Conservation (phyloP, 1,139 yeast genomes). For the Torulaspora globosa region DNA sequence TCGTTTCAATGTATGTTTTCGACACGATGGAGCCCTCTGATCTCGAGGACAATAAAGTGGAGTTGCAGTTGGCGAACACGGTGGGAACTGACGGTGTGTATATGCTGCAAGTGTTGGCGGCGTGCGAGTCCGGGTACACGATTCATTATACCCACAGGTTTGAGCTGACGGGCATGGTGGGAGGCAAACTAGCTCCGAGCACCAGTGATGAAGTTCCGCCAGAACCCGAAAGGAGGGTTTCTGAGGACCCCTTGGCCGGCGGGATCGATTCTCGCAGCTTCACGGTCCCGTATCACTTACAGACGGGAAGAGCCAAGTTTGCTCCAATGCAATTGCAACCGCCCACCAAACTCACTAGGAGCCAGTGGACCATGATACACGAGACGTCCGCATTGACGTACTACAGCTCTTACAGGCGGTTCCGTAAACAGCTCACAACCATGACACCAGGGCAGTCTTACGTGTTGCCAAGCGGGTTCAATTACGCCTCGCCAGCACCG, state of each 20-base stretch:
- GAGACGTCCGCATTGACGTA: conserved; percentile 62
- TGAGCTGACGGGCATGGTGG: conserved; percentile 64
- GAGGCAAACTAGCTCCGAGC: conserved; percentile 44
- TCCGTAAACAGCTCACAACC: conserved; percentile 53
- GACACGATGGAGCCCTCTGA: conserved; percentile 33
- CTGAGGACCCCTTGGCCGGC: conserved; percentile 32
- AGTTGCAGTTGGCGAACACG: conserved; percentile 43
- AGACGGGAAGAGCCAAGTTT: conserved; percentile 64
- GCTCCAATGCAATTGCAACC: conserved; percentile 93
- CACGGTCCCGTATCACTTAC: conserved; percentile 57
- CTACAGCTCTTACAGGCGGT: conserved; percentile 41
- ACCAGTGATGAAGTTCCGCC: conserved; percentile 46
- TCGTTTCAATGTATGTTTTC: conserved; percentile 44
- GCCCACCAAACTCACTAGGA: conserved; percentile 57
- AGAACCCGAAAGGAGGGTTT: conserved; percentile 38
- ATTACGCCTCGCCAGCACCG: conserved; percentile 65
- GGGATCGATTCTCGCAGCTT: conserved; percentile 39
- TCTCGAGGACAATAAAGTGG: conserved; percentile 36
- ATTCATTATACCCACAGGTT: conserved; percentile 69
- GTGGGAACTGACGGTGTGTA: conserved; percentile 59
- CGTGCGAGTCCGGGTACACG: conserved; percentile 45
- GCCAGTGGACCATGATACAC: conserved; percentile 53
- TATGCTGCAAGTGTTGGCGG: conserved; percentile 59
- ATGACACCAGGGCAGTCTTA: conserved; percentile 77
- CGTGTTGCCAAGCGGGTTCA: conserved; percentile 52